Conservation (phyloP, 495 filamentous ascomycete genomes). For the Podospora appendiculata region DNA sequence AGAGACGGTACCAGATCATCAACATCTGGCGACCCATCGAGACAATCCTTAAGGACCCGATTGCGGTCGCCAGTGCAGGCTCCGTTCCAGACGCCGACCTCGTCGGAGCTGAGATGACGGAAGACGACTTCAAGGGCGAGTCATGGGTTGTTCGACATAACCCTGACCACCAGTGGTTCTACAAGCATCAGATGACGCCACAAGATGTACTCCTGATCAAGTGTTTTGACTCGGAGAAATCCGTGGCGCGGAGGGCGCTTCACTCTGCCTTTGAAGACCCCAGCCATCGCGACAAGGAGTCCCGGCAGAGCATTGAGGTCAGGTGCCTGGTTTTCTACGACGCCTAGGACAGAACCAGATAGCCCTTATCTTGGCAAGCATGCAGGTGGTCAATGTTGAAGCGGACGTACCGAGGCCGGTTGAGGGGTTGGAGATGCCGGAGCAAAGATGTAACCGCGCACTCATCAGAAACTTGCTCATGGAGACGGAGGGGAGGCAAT, state of each 20-base stretch:
- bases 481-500: no score
- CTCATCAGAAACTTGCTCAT: no score
- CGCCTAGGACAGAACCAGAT: neutral
- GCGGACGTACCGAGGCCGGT: no score
- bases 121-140: slow-evolving; percentile 47
- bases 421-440: no score
- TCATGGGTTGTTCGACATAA: slow-evolving; percentile 57
- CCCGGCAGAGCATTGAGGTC: slow-evolving; percentile 58
- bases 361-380: no score
- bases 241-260: slow-evolving; percentile 50
- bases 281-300: slow-evolving; percentile 28
- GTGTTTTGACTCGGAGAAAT: slow-evolving; percentile 56
- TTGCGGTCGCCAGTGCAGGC: slow-evolving; percentile 52
- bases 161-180: slow-evolving; percentile 59
- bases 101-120: slow-evolving; percentile 59
- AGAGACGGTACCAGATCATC: slow-evolving; percentile 66
- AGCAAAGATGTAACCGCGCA: no score
- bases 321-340: slow-evolving; percentile 16
- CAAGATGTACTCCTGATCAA: slow-evolving; percentile 58
- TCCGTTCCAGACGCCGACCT: slow-evolving; percentile 59
- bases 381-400: no score
- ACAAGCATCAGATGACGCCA: slow-evolving; percentile 58
- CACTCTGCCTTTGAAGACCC: slow-evolving; percentile 56
- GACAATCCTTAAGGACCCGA: slow-evolving; percentile 51
- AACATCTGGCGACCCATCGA: slow-evolving; percentile 58